These are phyloP conservation scores for Domatiomyces globalis DNA, from an alignment of 2,329 filamentous ascomycete species.

Conservation along the genomic window DNA sequence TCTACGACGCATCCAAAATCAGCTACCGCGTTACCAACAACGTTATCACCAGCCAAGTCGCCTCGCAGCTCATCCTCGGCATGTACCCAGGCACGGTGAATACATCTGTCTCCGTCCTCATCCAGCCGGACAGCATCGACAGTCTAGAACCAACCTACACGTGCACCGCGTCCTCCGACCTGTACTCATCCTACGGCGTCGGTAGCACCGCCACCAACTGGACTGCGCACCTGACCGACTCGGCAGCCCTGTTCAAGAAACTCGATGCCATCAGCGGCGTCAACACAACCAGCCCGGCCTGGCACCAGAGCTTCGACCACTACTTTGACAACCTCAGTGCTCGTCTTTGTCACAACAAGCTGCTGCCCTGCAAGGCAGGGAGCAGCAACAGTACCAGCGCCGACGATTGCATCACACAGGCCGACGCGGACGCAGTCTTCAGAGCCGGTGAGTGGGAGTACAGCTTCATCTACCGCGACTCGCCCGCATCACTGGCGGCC, in stretches of 20 bases:
- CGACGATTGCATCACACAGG: conserved; percentile 46
- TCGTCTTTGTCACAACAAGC: conserved; percentile 59
- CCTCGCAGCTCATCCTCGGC: conserved; percentile 56
- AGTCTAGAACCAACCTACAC: conserved; percentile 60
- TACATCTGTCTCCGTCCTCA: conserved; percentile 25
- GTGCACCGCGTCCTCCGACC: conserved; percentile 40
- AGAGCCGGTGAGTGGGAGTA: conserved; percentile 71
- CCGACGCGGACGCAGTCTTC: conserved; percentile 55
- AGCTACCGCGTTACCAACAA: conserved; percentile 67
- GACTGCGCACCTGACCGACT: conserved; percentile 46
- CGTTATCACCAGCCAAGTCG: conserved; percentile 67
- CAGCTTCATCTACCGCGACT: conserved; percentile 59
- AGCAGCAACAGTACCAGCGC: conserved; percentile 27
- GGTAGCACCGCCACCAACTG: conserved; percentile 39
- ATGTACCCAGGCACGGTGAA: conserved; percentile 41
- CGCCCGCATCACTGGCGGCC: conserved; percentile 46
- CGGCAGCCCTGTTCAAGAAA: conserved; percentile 39
- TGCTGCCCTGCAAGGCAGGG: conserved; percentile 52
- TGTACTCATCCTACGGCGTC: conserved; percentile 33
- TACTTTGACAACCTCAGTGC: conserved; percentile 77
- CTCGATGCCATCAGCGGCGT: conserved; percentile 60
- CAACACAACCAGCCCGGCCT: conserved; percentile 35
- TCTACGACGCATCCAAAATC: conserved; percentile 34
- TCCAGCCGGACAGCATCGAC: conserved; percentile 45
- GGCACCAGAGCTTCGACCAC: conserved; percentile 57